Evolutionary conservation across 805 yeast species (phyloP).

Genomic region (Alloascoidea africana): DNA sequence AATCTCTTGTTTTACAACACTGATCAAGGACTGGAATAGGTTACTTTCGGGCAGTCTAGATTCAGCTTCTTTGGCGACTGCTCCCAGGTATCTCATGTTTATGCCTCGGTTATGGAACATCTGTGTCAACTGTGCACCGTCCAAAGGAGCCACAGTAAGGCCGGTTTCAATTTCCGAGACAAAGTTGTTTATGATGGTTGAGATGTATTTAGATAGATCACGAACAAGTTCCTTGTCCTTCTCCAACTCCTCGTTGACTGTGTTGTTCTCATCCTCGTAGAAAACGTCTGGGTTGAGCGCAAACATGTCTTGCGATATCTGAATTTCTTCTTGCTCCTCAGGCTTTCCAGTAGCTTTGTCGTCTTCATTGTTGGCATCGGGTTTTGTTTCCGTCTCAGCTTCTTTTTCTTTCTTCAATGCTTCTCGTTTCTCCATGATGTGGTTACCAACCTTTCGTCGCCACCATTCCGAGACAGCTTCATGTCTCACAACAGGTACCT

Average conservation of each 20-base stretch:
- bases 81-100: conserved; percentile 78
- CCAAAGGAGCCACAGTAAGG: conserved; percentile 47
- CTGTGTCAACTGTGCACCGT: conserved; percentile 61
- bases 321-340: conserved; percentile 23
- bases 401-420: conserved; percentile 23
- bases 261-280: conserved; percentile 21
- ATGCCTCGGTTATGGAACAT: conserved; percentile 71
- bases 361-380: neutral
- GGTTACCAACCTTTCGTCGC: conserved; percentile 44
- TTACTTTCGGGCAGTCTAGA: conserved; percentile 18
- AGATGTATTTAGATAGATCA: conserved; percentile 51
- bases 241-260: conserved; percentile 19
- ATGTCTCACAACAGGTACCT: conserved; percentile 61
- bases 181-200: conserved; percentile 46
- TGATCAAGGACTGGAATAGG: conserved; percentile 29
- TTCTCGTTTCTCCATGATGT: conserved; percentile 34
- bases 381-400: conserved; percentile 12
- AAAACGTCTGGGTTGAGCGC: conserved; percentile 73
- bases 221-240: conserved; percentile 53
- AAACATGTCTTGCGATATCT: conserved; percentile 36
- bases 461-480: conserved; percentile 93
- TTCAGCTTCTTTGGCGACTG: conserved; percentile 25
- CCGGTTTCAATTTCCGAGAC: conserved; percentile 38
- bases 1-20: conserved; percentile 47
- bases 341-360: conserved; percentile 1